These are phyloP conservation scores for Boletus sensibilis DNA, from an alignment of 768 basidiomycete genomes.

Conservation along the genomic window DNA sequence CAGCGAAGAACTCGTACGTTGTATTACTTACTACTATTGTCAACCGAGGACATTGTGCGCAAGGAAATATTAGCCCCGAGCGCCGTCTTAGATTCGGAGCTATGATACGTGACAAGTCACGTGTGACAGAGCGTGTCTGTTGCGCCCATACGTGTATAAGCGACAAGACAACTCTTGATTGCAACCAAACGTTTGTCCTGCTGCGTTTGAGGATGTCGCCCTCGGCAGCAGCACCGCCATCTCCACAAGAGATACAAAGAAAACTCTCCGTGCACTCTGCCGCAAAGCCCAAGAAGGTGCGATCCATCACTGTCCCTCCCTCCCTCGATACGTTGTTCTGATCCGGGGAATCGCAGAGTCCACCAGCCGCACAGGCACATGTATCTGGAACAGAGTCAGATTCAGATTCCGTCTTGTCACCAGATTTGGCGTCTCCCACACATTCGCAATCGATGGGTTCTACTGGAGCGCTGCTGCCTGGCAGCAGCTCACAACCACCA, in stretches of 20 bases:
- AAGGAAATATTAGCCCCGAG: constrained; percentile 5
- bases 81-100: constrained; percentile 5
- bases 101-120: constrained; percentile 23
- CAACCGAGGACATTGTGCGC: not conserved
- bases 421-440: constrained; percentile 47
- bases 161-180: constrained; percentile 12
- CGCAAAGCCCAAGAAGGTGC: constrained; percentile 51
- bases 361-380: constrained; percentile 29
- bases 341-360: constrained; percentile 29
- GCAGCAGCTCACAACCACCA: constrained; percentile 46
- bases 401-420: constrained; percentile 67
- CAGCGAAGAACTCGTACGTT: not conserved
- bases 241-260: constrained; percentile 82
- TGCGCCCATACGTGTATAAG: constrained; percentile 2
- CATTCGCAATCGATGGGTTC: constrained; percentile 36
- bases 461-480: constrained; percentile 29
- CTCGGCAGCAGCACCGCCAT: constrained; percentile 56
- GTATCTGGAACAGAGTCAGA: constrained; percentile 85
- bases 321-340: constrained; percentile 8
- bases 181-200: constrained; percentile 11
- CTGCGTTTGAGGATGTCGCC: constrained; percentile 25
- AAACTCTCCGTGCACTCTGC: constrained; percentile 78
- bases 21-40: no score
- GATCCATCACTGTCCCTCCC: not conserved
- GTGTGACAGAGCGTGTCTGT: constrained; percentile 24